phyloP scores from a whole-genome alignment of 1,284 basidiomycete genomes.

The Cutaneotrichosporon daszewskae region DNA sequence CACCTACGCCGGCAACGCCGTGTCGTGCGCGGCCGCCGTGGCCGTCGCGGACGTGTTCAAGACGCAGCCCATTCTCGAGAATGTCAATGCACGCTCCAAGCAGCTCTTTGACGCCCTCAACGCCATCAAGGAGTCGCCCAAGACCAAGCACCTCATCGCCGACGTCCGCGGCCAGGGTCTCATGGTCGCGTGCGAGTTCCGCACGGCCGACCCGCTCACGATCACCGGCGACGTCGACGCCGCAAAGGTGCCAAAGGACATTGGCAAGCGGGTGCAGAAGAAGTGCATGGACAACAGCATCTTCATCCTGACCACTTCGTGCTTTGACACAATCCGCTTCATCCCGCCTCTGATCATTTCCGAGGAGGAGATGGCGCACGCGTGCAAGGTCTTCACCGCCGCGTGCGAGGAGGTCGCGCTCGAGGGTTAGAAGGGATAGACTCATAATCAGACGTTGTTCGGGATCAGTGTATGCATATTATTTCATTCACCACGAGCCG shows the following conservation, averaged over 20 bases:
- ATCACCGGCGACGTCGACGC: conserved; percentile 38
- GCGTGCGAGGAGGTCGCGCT: conserved; percentile 60
- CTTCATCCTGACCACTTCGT: conserved; percentile 55
- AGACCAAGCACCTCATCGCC: conserved; percentile 49
- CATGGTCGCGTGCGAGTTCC: conserved; percentile 46
- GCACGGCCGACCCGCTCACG: conserved; percentile 25
- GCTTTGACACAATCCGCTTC: conserved; percentile 54
- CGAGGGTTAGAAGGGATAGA: conserved; percentile 54
- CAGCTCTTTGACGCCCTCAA: conserved; percentile 65
- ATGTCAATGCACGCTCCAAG: conserved; percentile 66
- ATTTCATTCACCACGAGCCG: too few species aligned
- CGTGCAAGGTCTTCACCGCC: conserved; percentile 57
- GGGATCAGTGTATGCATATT: too few species aligned
- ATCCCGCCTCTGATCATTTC: conserved; percentile 66
- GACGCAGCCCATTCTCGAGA: conserved; percentile 71
- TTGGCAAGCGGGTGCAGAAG: conserved; percentile 69
- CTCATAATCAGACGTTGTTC: too few species aligned
- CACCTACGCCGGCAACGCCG: conserved; percentile 84
- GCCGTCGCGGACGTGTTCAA: conserved; percentile 71
- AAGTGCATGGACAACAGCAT: conserved; percentile 77
- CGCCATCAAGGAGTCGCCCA: conserved; percentile 41
- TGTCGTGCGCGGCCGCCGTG: conserved; percentile 78
- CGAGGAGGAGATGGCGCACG: conserved; percentile 58
- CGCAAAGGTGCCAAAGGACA: conserved; percentile 54
- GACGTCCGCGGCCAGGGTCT: conserved; percentile 50